phyloP scores from a whole-genome alignment of 1,284 basidiomycete genomes.

The Athelia psychrophila region DNA sequence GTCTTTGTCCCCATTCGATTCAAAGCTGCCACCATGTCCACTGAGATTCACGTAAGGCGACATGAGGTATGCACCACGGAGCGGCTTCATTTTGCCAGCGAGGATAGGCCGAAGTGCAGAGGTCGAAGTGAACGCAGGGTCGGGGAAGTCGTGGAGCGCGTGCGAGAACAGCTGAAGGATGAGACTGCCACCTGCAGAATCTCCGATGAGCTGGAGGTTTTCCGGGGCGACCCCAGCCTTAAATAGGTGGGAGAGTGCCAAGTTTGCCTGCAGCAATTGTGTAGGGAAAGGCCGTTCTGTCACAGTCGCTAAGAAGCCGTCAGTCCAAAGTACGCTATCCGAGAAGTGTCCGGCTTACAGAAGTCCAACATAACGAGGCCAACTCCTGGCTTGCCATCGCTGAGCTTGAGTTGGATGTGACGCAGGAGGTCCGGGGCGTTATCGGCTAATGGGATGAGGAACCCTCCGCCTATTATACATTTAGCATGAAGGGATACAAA shows the following conservation, averaged over 20 bases:
- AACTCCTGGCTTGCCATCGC: too few species aligned
- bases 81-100: not conserved
- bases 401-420: too few species aligned
- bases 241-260: not conserved
- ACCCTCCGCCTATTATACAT: not conserved
- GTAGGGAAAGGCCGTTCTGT: not conserved
- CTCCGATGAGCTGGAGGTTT: constrained; percentile 1
- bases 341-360: too few species aligned
- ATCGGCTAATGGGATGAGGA: not conserved
- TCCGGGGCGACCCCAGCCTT: not conserved
- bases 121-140: constrained; percentile 8
- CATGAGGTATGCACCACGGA: constrained; percentile 33
- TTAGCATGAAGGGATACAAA: not conserved
- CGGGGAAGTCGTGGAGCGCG: not conserved
- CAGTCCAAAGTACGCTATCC: too few species aligned
- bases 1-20: not conserved
- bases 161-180: constrained; percentile 1
- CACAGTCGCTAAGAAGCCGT: too few species aligned
- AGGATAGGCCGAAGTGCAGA: not conserved
- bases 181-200: constrained; percentile 2
- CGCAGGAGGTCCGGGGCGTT: too few species aligned
- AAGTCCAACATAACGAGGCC: too few species aligned
- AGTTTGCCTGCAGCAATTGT: not conserved
- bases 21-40: constrained; percentile 13
- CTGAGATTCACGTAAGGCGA: constrained; percentile 34